Evolutionary conservation across 1,284 basidiomycete genomes (phyloP).

Genomic region (Exsudoporus floridanus): DNA sequence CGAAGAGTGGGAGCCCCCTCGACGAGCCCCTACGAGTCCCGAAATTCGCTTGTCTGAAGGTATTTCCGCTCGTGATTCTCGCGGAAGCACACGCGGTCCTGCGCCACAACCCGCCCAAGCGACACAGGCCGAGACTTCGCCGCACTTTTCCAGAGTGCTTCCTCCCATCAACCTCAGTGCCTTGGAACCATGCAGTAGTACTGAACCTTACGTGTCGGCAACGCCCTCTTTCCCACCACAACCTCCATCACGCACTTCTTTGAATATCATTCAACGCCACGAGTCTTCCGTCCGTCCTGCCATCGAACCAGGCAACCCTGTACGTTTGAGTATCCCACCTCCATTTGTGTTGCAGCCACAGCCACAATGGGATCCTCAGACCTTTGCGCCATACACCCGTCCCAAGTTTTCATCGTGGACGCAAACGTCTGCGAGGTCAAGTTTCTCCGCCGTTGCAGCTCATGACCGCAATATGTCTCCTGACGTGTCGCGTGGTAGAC

Average conservation of each 20-base stretch:
- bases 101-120: slow-evolving; percentile 11
- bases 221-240: slow-evolving; percentile 21
- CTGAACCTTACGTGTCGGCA: slow-evolving; percentile 20
- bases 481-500: slow-evolving; percentile 9
- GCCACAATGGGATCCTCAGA: slow-evolving; percentile 56
- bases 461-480: slow-evolving; percentile 21
- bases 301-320: slow-evolving; percentile 8
- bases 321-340: slow-evolving; percentile 44
- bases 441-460: slow-evolving; percentile 14
- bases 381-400: slow-evolving; percentile 39
- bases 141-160: slow-evolving; percentile 28
- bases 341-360: slow-evolving; percentile 65
- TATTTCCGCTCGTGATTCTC: slow-evolving; percentile 11
- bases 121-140: slow-evolving; percentile 19
- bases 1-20: slow-evolving; percentile 21
- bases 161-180: slow-evolving; percentile 27
- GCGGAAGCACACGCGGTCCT: slow-evolving; percentile 10
- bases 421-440: slow-evolving; percentile 24
- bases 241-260: slow-evolving; percentile 24
- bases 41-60: slow-evolving; percentile 6
- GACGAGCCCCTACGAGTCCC: slow-evolving; percentile 13
- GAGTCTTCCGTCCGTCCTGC: slow-evolving; percentile 5
- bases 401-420: slow-evolving; percentile 43
- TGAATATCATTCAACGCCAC: slow-evolving; percentile 18
- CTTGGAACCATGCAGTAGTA: slow-evolving; percentile 14